phyloP scores from a whole-genome alignment of 2,329 filamentous ascomycete genomes.

The Colletotrichum trifolii region DNA sequence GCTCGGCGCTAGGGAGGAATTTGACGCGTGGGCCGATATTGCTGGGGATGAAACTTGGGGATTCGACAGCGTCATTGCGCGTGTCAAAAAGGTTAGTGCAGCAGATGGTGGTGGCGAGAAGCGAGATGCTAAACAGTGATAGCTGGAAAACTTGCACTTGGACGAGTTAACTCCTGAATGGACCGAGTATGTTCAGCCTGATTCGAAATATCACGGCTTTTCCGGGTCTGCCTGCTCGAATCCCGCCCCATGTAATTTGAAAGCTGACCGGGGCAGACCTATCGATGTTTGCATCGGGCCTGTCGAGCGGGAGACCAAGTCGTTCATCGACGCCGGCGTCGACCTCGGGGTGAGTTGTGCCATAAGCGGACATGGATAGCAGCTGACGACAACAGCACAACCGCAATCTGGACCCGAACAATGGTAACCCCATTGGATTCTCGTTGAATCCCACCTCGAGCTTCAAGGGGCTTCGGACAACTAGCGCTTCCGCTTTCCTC shows the following conservation, averaged over 20 bases:
- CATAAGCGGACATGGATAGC: neutral
- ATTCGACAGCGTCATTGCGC: constrained; percentile 13
- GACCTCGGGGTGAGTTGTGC: constrained; percentile 6
- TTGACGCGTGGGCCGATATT: constrained; percentile 68
- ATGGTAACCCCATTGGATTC: constrained; percentile 20
- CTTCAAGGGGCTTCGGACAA: constrained; percentile 11
- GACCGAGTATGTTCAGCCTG: constrained; percentile 21
- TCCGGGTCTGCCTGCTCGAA: neutral
- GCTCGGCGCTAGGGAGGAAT: constrained; percentile 68
- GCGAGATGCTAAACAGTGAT: neutral
- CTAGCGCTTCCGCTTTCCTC: constrained; percentile 26
- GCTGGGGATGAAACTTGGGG: constrained; percentile 64
- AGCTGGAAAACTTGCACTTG: constrained; percentile 24
- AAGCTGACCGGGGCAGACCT: constrained; percentile 4
- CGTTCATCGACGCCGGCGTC: constrained; percentile 24
- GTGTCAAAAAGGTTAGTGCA: constrained; percentile 12
- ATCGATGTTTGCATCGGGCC: constrained; percentile 25
- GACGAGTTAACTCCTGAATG: constrained; percentile 13
- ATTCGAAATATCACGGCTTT: constrained; percentile 15
- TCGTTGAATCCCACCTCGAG: constrained; percentile 20
- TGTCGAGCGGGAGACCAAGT: constrained; percentile 21
- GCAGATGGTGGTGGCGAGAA: too few species aligned
- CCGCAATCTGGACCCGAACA: constrained; percentile 21
- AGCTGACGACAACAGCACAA: neutral
- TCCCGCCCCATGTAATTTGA: neutral